These are phyloP conservation scores for Geum urbanum DNA, from an alignment of 306 rosid genomes.

Conservation along the genomic window DNA sequence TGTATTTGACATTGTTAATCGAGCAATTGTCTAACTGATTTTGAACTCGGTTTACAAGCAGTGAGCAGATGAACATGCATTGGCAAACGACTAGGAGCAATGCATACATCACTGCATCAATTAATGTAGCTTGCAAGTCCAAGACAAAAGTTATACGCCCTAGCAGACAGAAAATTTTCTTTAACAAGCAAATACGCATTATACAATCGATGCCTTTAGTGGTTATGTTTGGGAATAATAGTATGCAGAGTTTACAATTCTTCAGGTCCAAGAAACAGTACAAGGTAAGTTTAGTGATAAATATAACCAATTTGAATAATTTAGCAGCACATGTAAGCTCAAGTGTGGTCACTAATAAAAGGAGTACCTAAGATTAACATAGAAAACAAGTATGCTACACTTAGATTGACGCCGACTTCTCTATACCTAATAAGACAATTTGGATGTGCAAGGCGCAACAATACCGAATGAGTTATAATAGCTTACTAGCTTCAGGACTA, in stretches of 20 bases:
- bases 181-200: neutral
- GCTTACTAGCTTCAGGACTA: conserved; percentile 30
- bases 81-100: no score
- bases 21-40: no score
- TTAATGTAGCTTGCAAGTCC: neutral
- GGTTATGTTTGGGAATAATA: neutral
- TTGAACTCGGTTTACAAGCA: no score
- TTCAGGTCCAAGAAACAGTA: conserved; percentile 8
- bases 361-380: conserved; percentile 33
- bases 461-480: conserved; percentile 19
- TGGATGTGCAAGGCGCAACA: conserved; percentile 30
- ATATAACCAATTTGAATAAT: conserved; percentile 20
- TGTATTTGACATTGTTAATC: no score
- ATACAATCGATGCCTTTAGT: neutral
- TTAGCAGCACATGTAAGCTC: conserved; percentile 21
- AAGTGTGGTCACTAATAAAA: conserved; percentile 32
- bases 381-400: conserved; percentile 50
- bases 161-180: neutral
- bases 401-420: conserved; percentile 39
- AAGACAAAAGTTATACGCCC: neutral
- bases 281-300: conserved; percentile 13
- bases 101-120: neutral
- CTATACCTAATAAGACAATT: conserved; percentile 26
- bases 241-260: neutral
- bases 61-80: no score